phyloP scores from a whole-genome alignment of 306 rosid genomes.

The barrel medic (Medicago truncatula) region DNA sequence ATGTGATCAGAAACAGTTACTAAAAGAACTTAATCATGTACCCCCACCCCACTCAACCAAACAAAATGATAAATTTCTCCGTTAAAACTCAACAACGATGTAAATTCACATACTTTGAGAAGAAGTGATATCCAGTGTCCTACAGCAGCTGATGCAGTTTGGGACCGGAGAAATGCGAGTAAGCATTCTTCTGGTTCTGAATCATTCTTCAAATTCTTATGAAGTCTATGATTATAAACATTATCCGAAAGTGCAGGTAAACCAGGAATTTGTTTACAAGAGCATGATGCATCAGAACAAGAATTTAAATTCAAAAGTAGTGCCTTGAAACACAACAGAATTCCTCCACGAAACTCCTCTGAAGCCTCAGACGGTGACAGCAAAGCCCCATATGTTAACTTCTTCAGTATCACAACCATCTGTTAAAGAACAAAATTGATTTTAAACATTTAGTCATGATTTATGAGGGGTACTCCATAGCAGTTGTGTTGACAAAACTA shows the following conservation, averaged over 20 bases:
- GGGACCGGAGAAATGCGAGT: constrained; percentile 75
- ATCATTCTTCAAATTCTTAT: constrained; percentile 44
- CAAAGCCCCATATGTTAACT: constrained; percentile 88
- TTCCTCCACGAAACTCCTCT: constrained; percentile 97
- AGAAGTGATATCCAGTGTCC: constrained; percentile 98
- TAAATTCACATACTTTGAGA: constrained; percentile 67
- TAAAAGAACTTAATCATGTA: constrained; percentile 3
- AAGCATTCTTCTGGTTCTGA: constrained; percentile 74
- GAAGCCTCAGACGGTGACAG: constrained; percentile 90
- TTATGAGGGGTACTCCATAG: constrained; percentile 1
- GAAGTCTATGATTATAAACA: constrained; percentile 39
- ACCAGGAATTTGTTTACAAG: constrained; percentile 63
- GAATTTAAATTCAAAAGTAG: constrained; percentile 67
- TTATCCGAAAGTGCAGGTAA: constrained; percentile 64
- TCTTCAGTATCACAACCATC: constrained; percentile 93
- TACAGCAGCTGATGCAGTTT: constrained; percentile 82
- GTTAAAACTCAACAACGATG: constrained; percentile 30
- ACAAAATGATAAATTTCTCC: constrained; percentile 13
- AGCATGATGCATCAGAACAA: constrained; percentile 66
- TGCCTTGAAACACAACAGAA: constrained; percentile 76
- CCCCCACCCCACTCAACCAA: not conserved
- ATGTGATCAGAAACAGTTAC: constrained; percentile 9
- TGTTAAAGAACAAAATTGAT: constrained; percentile 52
- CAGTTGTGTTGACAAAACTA: constrained; percentile 3
- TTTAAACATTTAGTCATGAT: constrained; percentile 9